These are phyloP conservation scores for Rutstroemia sp. DNA, from an alignment of 2,329 filamentous ascomycete species.

Conservation along the genomic window DNA sequence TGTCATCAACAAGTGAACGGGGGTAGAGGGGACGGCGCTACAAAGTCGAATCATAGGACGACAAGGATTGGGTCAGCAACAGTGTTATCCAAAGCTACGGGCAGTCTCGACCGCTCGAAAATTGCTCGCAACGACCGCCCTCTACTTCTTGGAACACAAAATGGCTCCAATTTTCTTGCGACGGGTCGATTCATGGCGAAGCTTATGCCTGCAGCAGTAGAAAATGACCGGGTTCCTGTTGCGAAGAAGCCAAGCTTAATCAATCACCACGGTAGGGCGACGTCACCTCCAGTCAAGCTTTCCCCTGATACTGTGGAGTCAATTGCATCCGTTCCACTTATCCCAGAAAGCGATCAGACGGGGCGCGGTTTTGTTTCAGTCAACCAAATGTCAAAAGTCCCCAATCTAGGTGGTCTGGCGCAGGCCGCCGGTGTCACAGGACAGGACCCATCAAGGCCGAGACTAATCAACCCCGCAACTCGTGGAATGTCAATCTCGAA, in stretches of 20 bases:
- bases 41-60: too few relatives aligned
- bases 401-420: neutral
- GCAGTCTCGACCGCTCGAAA: neutral
- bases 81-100: too few relatives aligned
- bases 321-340: neutral
- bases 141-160: neutral
- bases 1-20: too few relatives aligned
- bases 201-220: neutral
- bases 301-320: neutral
- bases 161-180: neutral
- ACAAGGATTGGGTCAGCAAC: too few relatives aligned
- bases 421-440: neutral
- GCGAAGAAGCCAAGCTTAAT: neutral
- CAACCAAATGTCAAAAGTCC: constrained; percentile 3
- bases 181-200: constrained; percentile 2
- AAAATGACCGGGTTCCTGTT: neutral
- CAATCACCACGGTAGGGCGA: neutral
- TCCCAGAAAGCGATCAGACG: neutral
- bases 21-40: too few relatives aligned
- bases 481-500: constrained; percentile 21
- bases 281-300: constrained; percentile 1
- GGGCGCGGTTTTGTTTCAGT: constrained; percentile 4
- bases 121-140: neutral
- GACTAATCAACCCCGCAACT: constrained; percentile 23
- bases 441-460: constrained; percentile 12